phyloP scores from a whole-genome alignment of 345 rosid species.

The Lumnitzera racemosa region DNA sequence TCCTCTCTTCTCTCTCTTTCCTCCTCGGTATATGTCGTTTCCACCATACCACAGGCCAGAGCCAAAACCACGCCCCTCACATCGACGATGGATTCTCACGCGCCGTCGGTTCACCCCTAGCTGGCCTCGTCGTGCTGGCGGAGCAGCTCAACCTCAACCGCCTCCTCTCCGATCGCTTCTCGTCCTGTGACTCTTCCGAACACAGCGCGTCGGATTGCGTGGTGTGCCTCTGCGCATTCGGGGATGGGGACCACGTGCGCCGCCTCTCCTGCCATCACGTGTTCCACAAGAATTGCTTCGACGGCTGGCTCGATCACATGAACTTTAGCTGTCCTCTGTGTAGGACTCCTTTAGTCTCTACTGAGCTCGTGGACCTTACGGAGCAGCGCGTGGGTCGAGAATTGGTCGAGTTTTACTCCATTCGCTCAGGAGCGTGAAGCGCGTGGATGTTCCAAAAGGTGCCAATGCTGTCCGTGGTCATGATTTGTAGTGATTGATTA shows the following conservation, averaged over 20 bases:
- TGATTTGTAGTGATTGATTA: constrained; percentile 1
- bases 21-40: constrained; percentile 22
- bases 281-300: constrained; percentile 71
- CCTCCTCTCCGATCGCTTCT: constrained; percentile 34
- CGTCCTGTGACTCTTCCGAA: constrained; percentile 5
- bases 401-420: constrained; percentile 38
- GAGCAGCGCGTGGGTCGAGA: constrained; percentile 48
- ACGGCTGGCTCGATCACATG: constrained; percentile 70
- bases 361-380: constrained; percentile 37
- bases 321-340: constrained; percentile 74
- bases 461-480: not conserved
- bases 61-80: not conserved
- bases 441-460: not conserved
- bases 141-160: constrained; percentile 65
- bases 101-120: constrained; percentile 39
- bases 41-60: constrained; percentile 1
- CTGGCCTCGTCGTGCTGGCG: constrained; percentile 45
- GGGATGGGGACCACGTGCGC: constrained; percentile 78
- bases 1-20: constrained; percentile 40
- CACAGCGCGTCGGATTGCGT: constrained; percentile 30
- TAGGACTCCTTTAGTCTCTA: constrained; percentile 41
- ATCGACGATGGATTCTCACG: constrained; percentile 10
- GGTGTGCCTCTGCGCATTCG: constrained; percentile 49
- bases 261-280: constrained; percentile 80
- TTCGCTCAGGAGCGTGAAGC: constrained; percentile 19